These are phyloP conservation scores for Dendryphion nanum DNA, from an alignment of 2,329 filamentous ascomycete species.

Conservation along the genomic window DNA sequence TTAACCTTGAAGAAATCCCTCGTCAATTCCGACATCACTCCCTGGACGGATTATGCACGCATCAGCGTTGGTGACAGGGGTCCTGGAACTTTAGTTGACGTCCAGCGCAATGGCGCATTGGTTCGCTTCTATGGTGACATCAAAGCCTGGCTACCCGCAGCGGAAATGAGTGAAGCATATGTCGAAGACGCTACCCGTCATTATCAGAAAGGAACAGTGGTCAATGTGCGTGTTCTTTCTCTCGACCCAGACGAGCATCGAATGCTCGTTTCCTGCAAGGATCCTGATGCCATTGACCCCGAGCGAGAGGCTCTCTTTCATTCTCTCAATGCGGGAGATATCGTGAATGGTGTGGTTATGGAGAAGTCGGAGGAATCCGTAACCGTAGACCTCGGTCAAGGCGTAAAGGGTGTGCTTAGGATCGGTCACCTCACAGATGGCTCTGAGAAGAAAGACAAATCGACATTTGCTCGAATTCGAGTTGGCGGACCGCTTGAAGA, in stretches of 20 bases:
- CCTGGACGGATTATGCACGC: conserved; percentile 75
- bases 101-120: conserved; percentile 75
- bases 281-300: conserved; percentile 74
- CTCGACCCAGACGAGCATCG: conserved; percentile 69
- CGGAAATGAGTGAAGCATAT: conserved; percentile 97
- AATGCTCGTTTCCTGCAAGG: conserved; percentile 90
- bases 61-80: conserved; percentile 73
- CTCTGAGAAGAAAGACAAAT: conserved; percentile 72
- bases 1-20: conserved; percentile 93
- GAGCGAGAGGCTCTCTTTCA: conserved; percentile 73
- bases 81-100: conserved; percentile 81
- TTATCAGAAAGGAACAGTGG: conserved; percentile 86
- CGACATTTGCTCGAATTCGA: conserved; percentile 74
- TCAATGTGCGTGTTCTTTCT: conserved; percentile 83
- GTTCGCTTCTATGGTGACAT: conserved; percentile 89
- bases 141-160: conserved; percentile 83
- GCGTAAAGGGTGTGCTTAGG: conserved; percentile 74
- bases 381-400: conserved; percentile 71
- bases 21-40: conserved; percentile 80
- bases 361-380: conserved; percentile 45
- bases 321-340: conserved; percentile 67
- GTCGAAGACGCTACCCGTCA: conserved; percentile 87
- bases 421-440: conserved; percentile 83
- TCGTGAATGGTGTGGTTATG: conserved; percentile 70
- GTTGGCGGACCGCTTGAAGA: conserved; percentile 81